Evolutionary conservation across 768 basidiomycete genomes (phyloP).

Genomic region (Sistotremastrum suecicum): DNA sequence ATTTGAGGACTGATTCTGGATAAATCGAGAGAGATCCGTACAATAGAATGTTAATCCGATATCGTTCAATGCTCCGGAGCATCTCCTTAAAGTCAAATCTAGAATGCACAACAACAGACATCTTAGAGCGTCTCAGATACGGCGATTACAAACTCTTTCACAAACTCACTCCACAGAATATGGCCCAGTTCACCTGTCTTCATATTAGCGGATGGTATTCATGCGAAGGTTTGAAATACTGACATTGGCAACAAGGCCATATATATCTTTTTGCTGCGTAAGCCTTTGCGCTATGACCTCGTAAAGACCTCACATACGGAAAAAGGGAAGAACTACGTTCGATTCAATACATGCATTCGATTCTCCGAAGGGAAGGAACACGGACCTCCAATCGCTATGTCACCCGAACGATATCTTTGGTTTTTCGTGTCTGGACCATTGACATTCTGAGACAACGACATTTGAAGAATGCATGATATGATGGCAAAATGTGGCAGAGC

Average conservation of each 20-base stretch:
- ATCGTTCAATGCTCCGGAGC: conserved; percentile 12
- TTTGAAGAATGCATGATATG: conserved; percentile 47
- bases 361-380: background rate
- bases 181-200: conserved; percentile 8
- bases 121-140: background rate
- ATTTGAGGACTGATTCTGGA: background rate
- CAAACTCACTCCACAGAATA: conserved; percentile 11
- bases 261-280: conserved; percentile 6
- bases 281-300: background rate
- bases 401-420: conserved; percentile 42
- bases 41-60: conserved; percentile 12
- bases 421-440: conserved; percentile 31
- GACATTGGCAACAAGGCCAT: conserved; percentile 10
- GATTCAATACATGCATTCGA: background rate
- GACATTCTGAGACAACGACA: conserved; percentile 37
- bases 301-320: conserved; percentile 1
- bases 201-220: background rate
- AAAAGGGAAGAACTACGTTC: conserved; percentile 11
- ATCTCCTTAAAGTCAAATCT: conserved; percentile 12
- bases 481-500: conserved; percentile 45
- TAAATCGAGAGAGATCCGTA: background rate
- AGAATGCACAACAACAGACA: conserved; percentile 10
- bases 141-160: background rate
- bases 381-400: conserved; percentile 44
- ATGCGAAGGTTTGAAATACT: background rate